These are phyloP conservation scores for Clohesyomyces aquaticus DNA, from an alignment of 495 filamentous ascomycete species.

Conservation along the genomic window DNA sequence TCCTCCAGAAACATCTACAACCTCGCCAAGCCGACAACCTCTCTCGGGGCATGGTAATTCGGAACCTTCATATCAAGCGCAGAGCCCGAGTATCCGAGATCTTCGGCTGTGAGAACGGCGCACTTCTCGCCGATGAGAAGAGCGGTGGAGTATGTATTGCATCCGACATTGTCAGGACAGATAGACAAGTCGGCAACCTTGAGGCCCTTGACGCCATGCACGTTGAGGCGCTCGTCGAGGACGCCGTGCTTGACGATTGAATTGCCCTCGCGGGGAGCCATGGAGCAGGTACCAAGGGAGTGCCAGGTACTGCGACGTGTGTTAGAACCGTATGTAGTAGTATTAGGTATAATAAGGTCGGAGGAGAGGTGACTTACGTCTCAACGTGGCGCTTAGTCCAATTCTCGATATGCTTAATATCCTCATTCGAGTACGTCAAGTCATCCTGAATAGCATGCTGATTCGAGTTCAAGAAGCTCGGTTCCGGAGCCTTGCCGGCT, in stretches of 20 bases:
- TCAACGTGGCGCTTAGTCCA: slow-evolving; percentile 60
- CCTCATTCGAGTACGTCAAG: slow-evolving; percentile 67
- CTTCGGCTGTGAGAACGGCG: slow-evolving; percentile 70
- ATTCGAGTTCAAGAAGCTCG: slow-evolving; percentile 56
- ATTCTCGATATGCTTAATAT: slow-evolving; percentile 72
- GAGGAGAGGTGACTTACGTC: slow-evolving; percentile 9
- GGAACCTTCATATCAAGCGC: slow-evolving; percentile 78
- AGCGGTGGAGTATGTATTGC: slow-evolving; percentile 77
- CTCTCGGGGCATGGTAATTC: slow-evolving; percentile 52
- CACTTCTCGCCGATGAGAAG: slow-evolving; percentile 85
- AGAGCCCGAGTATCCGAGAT: slow-evolving; percentile 73
- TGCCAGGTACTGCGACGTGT: slow-evolving; percentile 85
- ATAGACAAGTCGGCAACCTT: slow-evolving; percentile 83
- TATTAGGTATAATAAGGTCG: too few relatives aligned
- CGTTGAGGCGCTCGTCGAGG: slow-evolving; percentile 77
- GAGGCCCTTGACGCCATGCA: slow-evolving; percentile 77
- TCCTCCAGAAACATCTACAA: slow-evolving; percentile 42
- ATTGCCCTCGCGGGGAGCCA: slow-evolving; percentile 79
- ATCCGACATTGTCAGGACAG: slow-evolving; percentile 81
- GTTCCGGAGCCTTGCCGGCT: slow-evolving; percentile 53
- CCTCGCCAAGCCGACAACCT: slow-evolving; percentile 49
- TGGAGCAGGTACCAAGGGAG: slow-evolving; percentile 70
- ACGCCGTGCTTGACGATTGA: slow-evolving; percentile 81
- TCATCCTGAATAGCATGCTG: slow-evolving; percentile 61
- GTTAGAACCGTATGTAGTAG: slow-evolving; percentile 26